These are phyloP conservation scores for Ceratobasidium papillatum DNA, from an alignment of 1,284 basidiomycete genomes.

Conservation along the genomic window DNA sequence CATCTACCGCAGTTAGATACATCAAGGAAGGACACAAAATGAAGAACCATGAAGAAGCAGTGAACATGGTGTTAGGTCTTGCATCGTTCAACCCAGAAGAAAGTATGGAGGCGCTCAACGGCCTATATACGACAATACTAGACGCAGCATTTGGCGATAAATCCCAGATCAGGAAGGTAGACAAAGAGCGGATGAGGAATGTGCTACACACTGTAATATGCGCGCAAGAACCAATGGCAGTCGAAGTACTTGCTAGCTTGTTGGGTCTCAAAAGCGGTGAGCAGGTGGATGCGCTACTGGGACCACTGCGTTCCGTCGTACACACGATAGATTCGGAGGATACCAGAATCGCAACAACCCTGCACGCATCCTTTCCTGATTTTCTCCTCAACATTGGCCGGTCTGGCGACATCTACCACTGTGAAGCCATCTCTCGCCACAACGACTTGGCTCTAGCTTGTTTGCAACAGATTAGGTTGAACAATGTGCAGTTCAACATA, in stretches of 20 bases:
- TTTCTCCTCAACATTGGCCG: neutral
- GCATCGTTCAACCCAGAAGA: neutral
- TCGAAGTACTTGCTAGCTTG: neutral
- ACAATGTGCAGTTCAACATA: neutral
- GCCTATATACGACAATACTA: neutral
- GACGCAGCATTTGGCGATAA: neutral
- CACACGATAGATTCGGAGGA: neutral
- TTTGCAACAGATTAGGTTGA: neutral
- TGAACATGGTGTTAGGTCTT: neutral
- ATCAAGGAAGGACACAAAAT: neutral
- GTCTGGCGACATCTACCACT: neutral
- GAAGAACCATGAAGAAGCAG: neutral
- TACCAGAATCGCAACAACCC: neutral
- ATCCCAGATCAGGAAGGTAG: neutral
- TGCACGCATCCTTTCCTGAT: slow-evolving; percentile 16
- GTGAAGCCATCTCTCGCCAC: neutral
- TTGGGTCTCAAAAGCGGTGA: neutral
- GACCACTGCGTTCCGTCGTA: neutral
- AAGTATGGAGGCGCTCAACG: neutral
- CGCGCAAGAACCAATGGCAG: slow-evolving; percentile 6
- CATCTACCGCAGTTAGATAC: slow-evolving; percentile 9
- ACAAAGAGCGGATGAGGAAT: neutral
- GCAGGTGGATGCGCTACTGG: neutral
- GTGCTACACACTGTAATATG: neutral
- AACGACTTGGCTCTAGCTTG: neutral